Evolutionary conservation across 83 land plant genomes (phyloP).

Genomic region (Isoetes engelmannii): DNA sequence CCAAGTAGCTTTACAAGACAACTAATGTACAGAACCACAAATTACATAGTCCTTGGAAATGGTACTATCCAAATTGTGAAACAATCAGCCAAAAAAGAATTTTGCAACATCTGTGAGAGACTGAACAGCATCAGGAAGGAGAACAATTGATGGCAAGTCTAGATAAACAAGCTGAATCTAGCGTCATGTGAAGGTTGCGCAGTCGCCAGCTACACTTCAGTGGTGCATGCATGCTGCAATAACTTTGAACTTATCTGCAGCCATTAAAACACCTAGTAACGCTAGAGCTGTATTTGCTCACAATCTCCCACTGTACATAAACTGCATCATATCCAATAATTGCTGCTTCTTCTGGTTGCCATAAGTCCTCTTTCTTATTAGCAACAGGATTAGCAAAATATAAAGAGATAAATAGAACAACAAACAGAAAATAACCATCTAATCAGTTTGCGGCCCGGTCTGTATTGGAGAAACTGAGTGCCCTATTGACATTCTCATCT

Average conservation of each 20-base stretch:
- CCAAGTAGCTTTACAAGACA: too few relatives aligned
- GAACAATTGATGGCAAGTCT: constrained; percentile 71
- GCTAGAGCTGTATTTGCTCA: constrained; percentile 46
- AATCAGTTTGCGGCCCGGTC: too few relatives aligned
- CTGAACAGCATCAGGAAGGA: constrained; percentile 73
- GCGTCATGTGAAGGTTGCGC: constrained; percentile 65
- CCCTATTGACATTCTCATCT: too few relatives aligned
- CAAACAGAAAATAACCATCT: too few relatives aligned
- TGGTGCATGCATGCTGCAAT: constrained; percentile 70
- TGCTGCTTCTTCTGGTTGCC: constrained; percentile 71
- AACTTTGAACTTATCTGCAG: constrained; percentile 91
- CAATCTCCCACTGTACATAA: constrained; percentile 71
- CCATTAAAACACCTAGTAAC: constrained; percentile 83
- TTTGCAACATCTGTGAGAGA: constrained; percentile 83
- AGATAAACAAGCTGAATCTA: constrained; percentile 75
- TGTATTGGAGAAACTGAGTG: too few relatives aligned
- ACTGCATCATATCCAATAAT: constrained; percentile 77
- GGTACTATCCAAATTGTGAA: constrained; percentile 20
- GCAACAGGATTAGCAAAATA: too few relatives aligned
- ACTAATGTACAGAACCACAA: too few relatives aligned
- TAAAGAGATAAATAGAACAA: too few relatives aligned
- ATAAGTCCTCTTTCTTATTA: not conserved
- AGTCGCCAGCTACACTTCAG: constrained; percentile 51
- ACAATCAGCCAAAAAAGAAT: constrained; percentile 56
- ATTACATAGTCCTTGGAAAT: too few relatives aligned